A percentile compares a stretch with the other conserved stretches of the same genome.
Conservation (phyloP, 352 stramenopile genomes). For the Phytophthora litchii region DNA sequence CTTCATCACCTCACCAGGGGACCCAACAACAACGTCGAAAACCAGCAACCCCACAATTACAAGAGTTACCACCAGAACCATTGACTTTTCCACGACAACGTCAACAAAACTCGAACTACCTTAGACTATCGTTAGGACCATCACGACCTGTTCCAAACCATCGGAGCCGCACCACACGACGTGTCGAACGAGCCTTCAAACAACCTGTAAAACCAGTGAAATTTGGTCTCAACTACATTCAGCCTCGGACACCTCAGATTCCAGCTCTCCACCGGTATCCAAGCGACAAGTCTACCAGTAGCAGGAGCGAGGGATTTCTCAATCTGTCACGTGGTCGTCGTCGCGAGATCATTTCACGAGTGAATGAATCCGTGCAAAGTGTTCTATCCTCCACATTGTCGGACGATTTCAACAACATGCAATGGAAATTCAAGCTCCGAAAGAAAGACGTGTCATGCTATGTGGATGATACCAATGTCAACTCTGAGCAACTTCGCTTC, state of each 20-base stretch:
- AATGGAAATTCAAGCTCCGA: slow-evolving; percentile 50
- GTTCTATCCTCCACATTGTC: slow-evolving; percentile 56
- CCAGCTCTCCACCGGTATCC: slow-evolving; percentile 3
- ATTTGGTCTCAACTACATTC: not conserved
- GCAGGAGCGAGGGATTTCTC: slow-evolving; percentile 11
- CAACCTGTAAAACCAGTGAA: not conserved
- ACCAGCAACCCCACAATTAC: not conserved
- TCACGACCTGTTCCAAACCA: not conserved
- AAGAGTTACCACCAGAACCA: not conserved
- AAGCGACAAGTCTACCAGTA: slow-evolving; percentile 17
- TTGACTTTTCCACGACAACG: not conserved
- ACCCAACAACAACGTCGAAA: not conserved
- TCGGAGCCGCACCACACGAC: not conserved
- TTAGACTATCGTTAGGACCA: slow-evolving; percentile 3
- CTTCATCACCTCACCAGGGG: not conserved
- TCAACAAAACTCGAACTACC: not conserved
- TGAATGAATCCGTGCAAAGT: slow-evolving; percentile 39
- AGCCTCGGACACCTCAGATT: slow-evolving; percentile 8
- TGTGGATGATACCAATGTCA: slow-evolving; percentile 48
- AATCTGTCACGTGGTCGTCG: slow-evolving; percentile 29
- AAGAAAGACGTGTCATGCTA: slow-evolving; percentile 60
- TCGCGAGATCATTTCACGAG: slow-evolving; percentile 26
- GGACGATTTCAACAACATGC: slow-evolving; percentile 33
- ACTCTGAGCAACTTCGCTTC: slow-evolving; percentile 49
- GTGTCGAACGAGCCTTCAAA: not conserved